A percentile compares a stretch with the other conserved stretches of the same genome.
Conservation (phyloP, 352 stramenopile species). For the Pseudoperonospora humuli region DNA sequence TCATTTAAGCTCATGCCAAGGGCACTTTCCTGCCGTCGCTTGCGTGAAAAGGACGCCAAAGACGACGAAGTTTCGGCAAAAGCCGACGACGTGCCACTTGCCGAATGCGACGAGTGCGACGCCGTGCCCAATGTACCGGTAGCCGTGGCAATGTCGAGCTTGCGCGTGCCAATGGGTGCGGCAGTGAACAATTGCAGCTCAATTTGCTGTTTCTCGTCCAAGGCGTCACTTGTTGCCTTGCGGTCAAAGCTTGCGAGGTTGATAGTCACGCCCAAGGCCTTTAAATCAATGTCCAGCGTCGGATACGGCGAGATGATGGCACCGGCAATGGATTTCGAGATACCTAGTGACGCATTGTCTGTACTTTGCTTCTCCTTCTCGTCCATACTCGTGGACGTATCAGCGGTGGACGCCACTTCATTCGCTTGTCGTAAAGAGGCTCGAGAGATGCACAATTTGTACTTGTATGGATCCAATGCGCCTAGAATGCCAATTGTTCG, state of each 20-base stretch:
- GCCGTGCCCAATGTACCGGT: conserved; percentile 15
- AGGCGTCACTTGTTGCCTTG: conserved; percentile 43
- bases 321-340: conserved; percentile 10
- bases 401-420: conserved; percentile 33
- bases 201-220: conserved; percentile 85
- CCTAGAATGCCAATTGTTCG: conserved; percentile 93
- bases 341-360: conserved; percentile 6
- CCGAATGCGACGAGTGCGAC: conserved; percentile 24
- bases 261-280: conserved; percentile 45
- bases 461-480: conserved; percentile 94
- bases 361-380: conserved; percentile 10
- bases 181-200: conserved; percentile 81
- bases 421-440: conserved; percentile 64
- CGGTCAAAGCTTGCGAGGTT: conserved; percentile 50
- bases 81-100: conserved; percentile 13
- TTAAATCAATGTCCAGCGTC: conserved; percentile 49
- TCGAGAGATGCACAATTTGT: conserved; percentile 77
- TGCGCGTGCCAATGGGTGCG: conserved; percentile 75
- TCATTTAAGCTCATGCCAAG: conserved; percentile 25
- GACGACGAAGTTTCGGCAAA: conserved; percentile 12
- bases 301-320: conserved; percentile 28
- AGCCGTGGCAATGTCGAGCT: conserved; percentile 26
- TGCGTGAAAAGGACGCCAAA: conserved; percentile 16
- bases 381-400: conserved; percentile 11
- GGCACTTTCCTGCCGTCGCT: conserved; percentile 18